Percentiles rank a stretch among this genome's conserved stretches.
Evolutionary conservation across 1,139 yeast genomes (phyloP).

Genomic region (Candida tetrigidarum): DNA sequence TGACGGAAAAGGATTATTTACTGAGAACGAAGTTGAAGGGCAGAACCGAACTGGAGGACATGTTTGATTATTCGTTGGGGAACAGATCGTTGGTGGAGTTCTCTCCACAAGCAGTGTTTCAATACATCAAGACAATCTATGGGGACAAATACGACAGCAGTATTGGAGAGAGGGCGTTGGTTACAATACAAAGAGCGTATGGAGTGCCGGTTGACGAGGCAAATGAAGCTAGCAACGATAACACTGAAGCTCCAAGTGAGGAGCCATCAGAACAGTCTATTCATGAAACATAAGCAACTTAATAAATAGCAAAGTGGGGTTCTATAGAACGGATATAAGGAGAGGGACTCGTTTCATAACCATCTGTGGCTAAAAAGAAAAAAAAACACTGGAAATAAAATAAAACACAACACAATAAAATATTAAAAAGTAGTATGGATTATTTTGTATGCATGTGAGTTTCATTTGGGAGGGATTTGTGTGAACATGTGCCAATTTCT

Average conservation of each 20-base stretch:
- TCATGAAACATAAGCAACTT: not conserved
- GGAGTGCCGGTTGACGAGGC: constrained; percentile 20
- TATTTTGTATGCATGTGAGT: not conserved
- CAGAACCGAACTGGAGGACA: constrained; percentile 20
- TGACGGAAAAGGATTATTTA: constrained; percentile 39
- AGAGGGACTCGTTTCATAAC: too few relatives aligned
- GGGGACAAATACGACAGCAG: constrained; percentile 29
- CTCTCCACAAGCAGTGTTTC: constrained; percentile 32
- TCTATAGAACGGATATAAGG: too few relatives aligned
- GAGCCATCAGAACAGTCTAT: not conserved
- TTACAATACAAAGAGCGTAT: constrained; percentile 33
- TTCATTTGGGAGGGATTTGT: too few relatives aligned
- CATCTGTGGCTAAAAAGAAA: too few relatives aligned
- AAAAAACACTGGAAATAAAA: too few relatives aligned
- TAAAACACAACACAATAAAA: too few relatives aligned
- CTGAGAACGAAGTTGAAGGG: constrained; percentile 20
- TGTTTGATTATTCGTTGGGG: constrained; percentile 35
- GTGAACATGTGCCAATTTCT: not conserved
- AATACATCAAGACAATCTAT: constrained; percentile 30
- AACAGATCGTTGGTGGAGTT: constrained; percentile 39
- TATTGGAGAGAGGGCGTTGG: constrained; percentile 25
- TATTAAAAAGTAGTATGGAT: too few relatives aligned
- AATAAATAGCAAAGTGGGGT: too few relatives aligned
- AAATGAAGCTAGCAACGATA: constrained; percentile 4
- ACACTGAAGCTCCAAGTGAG: constrained; percentile 1